Base-by-base conservation (phyloP, 805 yeast species). In the Yarrowia deformans region DNA sequence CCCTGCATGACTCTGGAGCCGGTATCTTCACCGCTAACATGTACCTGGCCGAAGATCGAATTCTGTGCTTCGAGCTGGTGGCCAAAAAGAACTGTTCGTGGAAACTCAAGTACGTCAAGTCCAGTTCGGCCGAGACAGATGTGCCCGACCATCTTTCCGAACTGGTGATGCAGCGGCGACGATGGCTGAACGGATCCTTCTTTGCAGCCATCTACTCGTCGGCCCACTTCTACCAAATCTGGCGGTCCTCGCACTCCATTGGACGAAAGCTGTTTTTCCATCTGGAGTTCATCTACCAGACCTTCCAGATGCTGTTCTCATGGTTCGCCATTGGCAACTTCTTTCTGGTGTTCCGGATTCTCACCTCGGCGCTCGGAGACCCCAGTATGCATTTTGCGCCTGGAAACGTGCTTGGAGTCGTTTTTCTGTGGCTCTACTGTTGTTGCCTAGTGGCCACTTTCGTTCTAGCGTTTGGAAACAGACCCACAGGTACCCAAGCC, bases 21-120 rank as follows among this genome's bases (percentile, higher is more conserved):
- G 97, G 97, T 54, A 88, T 94, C 67, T 95, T 94, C 82, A 91
- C 94, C 46, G 90, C 97, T 3, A 94, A 94, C 78, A 94, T 95
- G 98, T 95, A 93, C 78, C 84, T 94, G 69, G 99, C 99, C 8
- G 98, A 94, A 80, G 99, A 95, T 79, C 86, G 98, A 79, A 92
- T 94, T 69, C 81, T 94, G 73, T 95, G 98, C 84, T 94, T 91
- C 81, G 98, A 94, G 79, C 83, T 94, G 66, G 96, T 94, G n/a
- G 95, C 97, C 1, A 94, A 94, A 75, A 83, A 82, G 70, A 79
- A 85, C 58, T 84, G 88, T 71, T 83, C 87, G 71, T 94, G 97
- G 91, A 80, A 90, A 23, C 84, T 95, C 73, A 87, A 88, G 74
- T 94, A 93, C 75, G 97, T 94, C 74, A 90, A 90, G 76, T 85